phyloP scores from a whole-genome alignment of 169 alveolate genomes.

The Plasmodium gaboni region DNA sequence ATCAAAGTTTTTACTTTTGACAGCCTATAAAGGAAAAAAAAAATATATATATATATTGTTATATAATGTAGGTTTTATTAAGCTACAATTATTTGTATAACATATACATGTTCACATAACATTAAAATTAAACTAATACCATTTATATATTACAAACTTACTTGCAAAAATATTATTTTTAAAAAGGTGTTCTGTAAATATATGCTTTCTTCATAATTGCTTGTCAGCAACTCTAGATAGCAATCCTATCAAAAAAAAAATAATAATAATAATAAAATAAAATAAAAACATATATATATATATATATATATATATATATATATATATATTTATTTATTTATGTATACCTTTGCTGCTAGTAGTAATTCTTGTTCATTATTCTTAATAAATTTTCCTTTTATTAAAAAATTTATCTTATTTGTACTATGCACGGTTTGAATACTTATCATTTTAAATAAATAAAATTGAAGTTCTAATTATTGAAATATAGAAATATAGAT shows the following conservation, averaged over 20 bases:
- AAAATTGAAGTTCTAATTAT: background rate
- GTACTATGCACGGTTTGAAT: constrained; percentile 63
- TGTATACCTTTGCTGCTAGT: constrained; percentile 61
- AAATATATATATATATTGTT: background rate
- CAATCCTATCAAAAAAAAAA: constrained; percentile 18
- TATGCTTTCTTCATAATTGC: constrained; percentile 40
- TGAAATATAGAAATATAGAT: too few species aligned
- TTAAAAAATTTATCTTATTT: constrained; percentile 32
- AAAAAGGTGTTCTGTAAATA: constrained; percentile 55
- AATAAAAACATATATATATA: constrained; percentile 3
- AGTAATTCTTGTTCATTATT: constrained; percentile 20
- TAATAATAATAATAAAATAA: background rate
- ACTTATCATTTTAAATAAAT: constrained; percentile 29
- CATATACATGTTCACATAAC: background rate
- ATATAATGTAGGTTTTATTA: background rate
- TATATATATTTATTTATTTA: background rate
- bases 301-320: constrained; percentile 2
- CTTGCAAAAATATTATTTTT: constrained; percentile 45
- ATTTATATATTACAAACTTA: background rate
- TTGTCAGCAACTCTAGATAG: constrained; percentile 35
- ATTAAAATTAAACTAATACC: background rate
- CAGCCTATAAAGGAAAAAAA: constrained; percentile 7
- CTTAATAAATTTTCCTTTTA: constrained; percentile 56
- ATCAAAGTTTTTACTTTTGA: constrained; percentile 21
- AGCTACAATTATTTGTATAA: background rate